phyloP scores from a whole-genome alignment of 1,284 basidiomycete genomes.

The Apiotrichum gamsii region DNA sequence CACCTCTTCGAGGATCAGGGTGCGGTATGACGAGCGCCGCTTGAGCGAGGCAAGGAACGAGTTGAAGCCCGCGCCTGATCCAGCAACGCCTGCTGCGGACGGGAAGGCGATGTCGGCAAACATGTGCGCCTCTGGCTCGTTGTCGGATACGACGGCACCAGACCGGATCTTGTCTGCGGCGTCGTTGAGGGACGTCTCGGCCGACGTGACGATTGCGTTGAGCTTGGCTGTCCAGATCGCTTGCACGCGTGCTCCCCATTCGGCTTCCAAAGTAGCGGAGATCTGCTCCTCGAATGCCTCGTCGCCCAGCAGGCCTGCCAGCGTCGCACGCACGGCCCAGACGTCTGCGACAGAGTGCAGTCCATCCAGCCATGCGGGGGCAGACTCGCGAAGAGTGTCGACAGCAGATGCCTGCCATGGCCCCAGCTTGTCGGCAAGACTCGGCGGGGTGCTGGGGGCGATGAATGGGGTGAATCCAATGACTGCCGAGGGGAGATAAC shows the following conservation, averaged over 20 bases:
- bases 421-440: slow-evolving; percentile 33
- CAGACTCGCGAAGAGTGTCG: slow-evolving; percentile 24
- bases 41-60: slow-evolving; percentile 34
- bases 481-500: slow-evolving; percentile 41
- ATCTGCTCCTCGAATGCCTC: slow-evolving; percentile 29
- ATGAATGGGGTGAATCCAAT: slow-evolving; percentile 46
- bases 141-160: slow-evolving; percentile 20
- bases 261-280: slow-evolving; percentile 27
- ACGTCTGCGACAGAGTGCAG: slow-evolving; percentile 38
- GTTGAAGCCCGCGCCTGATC: slow-evolving; percentile 23
- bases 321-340: slow-evolving; percentile 31
- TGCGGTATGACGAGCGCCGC: slow-evolving; percentile 34
- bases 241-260: slow-evolving; percentile 39
- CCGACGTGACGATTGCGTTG: slow-evolving; percentile 21
- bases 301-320: slow-evolving; percentile 20
- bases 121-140: slow-evolving; percentile 31
- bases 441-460: slow-evolving; percentile 58
- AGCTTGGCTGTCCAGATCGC: slow-evolving; percentile 40
- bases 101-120: slow-evolving; percentile 40
- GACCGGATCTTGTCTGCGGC: slow-evolving; percentile 26
- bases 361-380: slow-evolving; percentile 32
- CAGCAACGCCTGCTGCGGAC: slow-evolving; percentile 16
- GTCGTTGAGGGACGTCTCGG: slow-evolving; percentile 19
- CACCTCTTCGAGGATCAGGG: slow-evolving; percentile 36
- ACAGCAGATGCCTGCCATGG: slow-evolving; percentile 35